Percentiles rank a stretch among this genome's conserved stretches.
These are phyloP conservation scores for Stipa capillata DNA, from an alignment of 176 grass and related monocot species.

Conservation along the genomic window DNA sequence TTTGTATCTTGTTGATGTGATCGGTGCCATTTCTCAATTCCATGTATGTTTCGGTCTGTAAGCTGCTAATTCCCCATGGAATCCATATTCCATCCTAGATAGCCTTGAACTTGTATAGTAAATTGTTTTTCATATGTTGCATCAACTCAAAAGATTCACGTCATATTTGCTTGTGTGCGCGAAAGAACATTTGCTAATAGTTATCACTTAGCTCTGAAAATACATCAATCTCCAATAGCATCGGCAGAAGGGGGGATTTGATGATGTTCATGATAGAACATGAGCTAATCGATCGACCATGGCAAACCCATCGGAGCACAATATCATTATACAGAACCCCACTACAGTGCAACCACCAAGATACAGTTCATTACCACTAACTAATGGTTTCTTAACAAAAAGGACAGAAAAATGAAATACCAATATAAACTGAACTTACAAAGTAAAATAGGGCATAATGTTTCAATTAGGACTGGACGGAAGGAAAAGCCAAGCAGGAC, in stretches of 20 bases:
- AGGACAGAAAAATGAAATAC: neutral
- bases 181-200: neutral
- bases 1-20: neutral
- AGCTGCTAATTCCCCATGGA: neutral
- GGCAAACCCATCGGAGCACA: neutral
- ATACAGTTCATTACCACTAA: neutral
- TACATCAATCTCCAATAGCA: neutral
- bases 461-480: neutral
- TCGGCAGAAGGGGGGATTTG: too few species aligned
- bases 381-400: neutral
- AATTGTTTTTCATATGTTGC: neutral
- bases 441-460: neutral
- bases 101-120: neutral
- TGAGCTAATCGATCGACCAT: neutral
- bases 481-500: neutral
- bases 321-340: neutral
- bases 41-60: neutral
- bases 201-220: neutral
- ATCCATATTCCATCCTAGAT: neutral
- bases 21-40: neutral
- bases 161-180: neutral
- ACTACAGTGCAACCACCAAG: neutral
- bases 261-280: neutral
- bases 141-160: neutral
- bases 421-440: too few species aligned